Evolutionary conservation across 2,329 filamentous ascomycete species (phyloP), one percentile per base, ranked within the genome.

Genomic region (Phialophora chinensis): DNA sequence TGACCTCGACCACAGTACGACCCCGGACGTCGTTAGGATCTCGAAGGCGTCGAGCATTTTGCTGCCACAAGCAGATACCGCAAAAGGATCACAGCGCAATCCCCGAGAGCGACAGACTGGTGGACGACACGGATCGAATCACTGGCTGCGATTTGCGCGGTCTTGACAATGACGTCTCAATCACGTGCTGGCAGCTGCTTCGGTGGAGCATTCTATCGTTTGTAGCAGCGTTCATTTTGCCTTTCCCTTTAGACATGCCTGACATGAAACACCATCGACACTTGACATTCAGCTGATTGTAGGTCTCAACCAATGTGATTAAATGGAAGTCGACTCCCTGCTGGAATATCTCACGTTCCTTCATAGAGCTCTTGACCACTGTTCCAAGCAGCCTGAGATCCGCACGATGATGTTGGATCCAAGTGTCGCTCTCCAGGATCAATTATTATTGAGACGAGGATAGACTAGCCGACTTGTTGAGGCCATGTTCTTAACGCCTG

Each of bases 21-120:
- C 93, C 64, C 95, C 95, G 3, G 93, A 96, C 44, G 94, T 96
- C 67, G 94, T 97, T 68, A 99, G 81, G 72, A 99, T 95, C 80
- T 99, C 94, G 78, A 99, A 99, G 17, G 91, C 90, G 82, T 99
- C 95, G 80, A 99, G 82, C 94, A 98, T 98, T 5, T 53, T 61
- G 59, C 31, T 31, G 53, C 11, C 25, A 14, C 27, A 12, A 52
- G 5, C 1, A 7, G n/a, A 55, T 17, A 33, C 14, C 53, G 29
- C 53, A 31, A 23, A 12, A 53, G 11, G 20, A 10, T 27, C 20
- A 53, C 23, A 14, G 53, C 53, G 53, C 53, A 55, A 55, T 10
- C 5, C 14, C 17, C 14, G 49, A n/a, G 27, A 27, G 23, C 49
- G 25, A 29, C 49, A 23, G 14, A 52, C 20, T 25, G 49, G 10